Percentiles rank a stretch among this genome's conserved stretches.
These are phyloP conservation scores for Tetracladium marchalianum DNA, from an alignment of 495 filamentous ascomycete genomes.

Conservation along the genomic window DNA sequence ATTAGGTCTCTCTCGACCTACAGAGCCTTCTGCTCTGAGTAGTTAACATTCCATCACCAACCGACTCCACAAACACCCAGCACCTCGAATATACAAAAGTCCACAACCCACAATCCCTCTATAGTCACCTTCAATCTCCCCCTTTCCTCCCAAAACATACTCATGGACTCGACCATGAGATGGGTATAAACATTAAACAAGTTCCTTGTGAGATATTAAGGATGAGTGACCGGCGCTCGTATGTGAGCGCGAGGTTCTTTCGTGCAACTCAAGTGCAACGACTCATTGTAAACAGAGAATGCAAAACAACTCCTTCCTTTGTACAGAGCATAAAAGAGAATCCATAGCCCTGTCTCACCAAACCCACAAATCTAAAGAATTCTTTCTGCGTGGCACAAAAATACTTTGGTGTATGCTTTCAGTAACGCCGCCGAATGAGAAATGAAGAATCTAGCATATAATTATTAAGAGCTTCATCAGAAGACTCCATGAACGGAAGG, in stretches of 20 bases:
- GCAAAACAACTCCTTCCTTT: conserved; percentile 4
- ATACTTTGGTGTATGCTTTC: conserved; percentile 9
- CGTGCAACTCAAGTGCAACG: conserved; percentile 1
- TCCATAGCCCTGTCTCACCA: not conserved
- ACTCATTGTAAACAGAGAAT: not conserved
- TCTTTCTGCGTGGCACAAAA: not conserved
- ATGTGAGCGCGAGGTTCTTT: not conserved
- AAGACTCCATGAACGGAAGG: not conserved
- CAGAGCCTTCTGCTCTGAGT: no score
- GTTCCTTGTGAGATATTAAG: not conserved
- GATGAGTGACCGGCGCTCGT: conserved; percentile 7
- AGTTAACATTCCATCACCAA: not conserved
- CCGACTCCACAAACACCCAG: not conserved
- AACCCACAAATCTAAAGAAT: conserved; percentile 5
- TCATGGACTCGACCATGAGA: not conserved
- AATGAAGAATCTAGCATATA: conserved; percentile 8
- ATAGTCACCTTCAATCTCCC: not conserved
- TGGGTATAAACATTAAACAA: conserved; percentile 19
- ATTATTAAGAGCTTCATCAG: conserved; percentile 6
- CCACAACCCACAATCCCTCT: not conserved
- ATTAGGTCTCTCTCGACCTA: no score
- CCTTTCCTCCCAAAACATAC: not conserved
- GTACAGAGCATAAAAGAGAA: conserved; percentile 5
- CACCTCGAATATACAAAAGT: no score
- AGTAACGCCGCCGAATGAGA: conserved; percentile 10